Evolutionary conservation across 352 stramenopile genomes (phyloP), one percentile per base, ranked within the genome.

Genomic region (Globisporangium irregulare): DNA sequence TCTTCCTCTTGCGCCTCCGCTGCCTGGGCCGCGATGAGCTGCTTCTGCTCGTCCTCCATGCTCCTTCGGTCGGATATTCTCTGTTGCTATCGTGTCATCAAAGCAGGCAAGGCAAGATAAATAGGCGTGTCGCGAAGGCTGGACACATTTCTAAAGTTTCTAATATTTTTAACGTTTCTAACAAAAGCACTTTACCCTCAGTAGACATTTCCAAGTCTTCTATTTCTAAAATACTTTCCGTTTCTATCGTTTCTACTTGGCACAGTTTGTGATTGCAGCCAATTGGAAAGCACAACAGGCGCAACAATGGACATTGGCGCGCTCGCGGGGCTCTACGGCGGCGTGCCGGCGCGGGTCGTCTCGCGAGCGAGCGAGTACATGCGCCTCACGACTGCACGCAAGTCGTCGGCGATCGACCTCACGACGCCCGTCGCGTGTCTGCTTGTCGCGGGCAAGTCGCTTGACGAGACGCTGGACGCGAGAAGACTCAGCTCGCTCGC

Each of bases 391-490:
- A 62, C 65, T 1, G 82, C 79, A 12, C 84, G 85, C 54, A 83
- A 79, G 65, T 77, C 80, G 12, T 58, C 74, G 7, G 5, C 51
- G 1, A 61, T 62, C 0, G 67, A 78, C 43, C 73, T 83, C 43
- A 74, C 79, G 56, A 77, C 76, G 7, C 82, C 84, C n/a, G 77
- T 81, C 2, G 84, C 84, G 54, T 88, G 82, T 62, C 75, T 92
- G 36, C 58, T 92, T n/a, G 78, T 90, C 24, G 84, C 84, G 1
- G 84, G 74, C 41, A 76, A 75, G 14, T 70, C 80, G 59, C 66
- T 91, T 56, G 70, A 84, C 20, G 77, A 87, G 66, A 32, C 68
- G 41, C 70, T 92, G 29, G 82, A 91, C 67, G 67, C 70, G 55
- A 80, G 76, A 27, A 69, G 73, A 9, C 53, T 92, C 18, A 75